Base-by-base conservation (phyloP, 306 rosid species). In the Calophaca sinica region DNA sequence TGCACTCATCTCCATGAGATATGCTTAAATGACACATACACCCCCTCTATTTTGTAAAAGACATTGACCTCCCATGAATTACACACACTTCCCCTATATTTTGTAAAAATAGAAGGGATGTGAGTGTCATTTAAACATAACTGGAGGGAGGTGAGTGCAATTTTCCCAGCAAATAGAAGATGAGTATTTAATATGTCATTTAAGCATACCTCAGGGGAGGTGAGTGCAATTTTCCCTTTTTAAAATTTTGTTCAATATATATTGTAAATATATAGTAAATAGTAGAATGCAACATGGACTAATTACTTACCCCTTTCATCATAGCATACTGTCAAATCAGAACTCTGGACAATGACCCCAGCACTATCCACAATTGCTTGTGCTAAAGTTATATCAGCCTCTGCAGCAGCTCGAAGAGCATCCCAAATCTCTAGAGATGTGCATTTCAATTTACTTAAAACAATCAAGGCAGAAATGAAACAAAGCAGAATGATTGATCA, bases 331-430 rank as follows among this genome's bases (percentile, higher is more conserved):
- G 98, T 87, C 89, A 96, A 85, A 83, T 96, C 98, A 72, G 92
- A 86, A 89, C 89, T 96, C 78, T 90, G 99, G 71, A 92, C 87
- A 75, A 96, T 96, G 74, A 96, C 96, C 51, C 99, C 99, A 11
- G 97, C 99, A 78, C 98, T 89, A 74, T 96, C 98, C 50, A 96
- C 89, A 68, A 96, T 96, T 29, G 93, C 97, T 80, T 96, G 99
- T 46, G 98, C 96, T 62, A 96, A 91, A 68, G 84, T 70, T 61
- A 86, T 67, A 60, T 94, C 99, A 76, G 97, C 99, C 81, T 96
- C 99, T 5, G 96, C 97, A 67, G 98, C 99, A 75, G 99, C 99
- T 76, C 91, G 83, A 74, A 96, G 97, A 55, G 99, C 99, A 69
- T 96, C 99, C 99, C 99, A 96, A 80, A 96, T 96, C 89, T 96